Conservation (phyloP, 331 rosid genomes). For the Rhamnella rubrinervis region DNA sequence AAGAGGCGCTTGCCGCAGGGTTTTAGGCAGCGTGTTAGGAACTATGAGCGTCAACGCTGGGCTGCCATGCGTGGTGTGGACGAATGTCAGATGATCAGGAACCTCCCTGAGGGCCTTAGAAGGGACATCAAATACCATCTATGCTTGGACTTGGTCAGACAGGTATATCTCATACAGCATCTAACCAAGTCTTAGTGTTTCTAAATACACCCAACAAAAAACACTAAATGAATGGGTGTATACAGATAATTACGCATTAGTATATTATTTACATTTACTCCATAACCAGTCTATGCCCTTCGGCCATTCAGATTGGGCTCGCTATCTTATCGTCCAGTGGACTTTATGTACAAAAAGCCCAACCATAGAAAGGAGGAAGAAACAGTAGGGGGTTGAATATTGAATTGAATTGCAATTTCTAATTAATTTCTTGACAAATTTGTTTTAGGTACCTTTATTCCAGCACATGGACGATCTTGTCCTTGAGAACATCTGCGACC, state of each 20-base stretch:
- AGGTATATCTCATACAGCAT: conserved; percentile 32
- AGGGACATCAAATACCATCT: conserved; percentile 93
- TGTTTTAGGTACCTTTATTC: conserved; percentile 74
- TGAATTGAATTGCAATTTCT: neutral
- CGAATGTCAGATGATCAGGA: conserved; percentile 70
- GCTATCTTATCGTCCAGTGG: too few relatives aligned
- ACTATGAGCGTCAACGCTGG: conserved; percentile 91
- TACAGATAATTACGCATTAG: too few relatives aligned
- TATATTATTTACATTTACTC: too few relatives aligned
- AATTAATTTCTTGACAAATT: neutral
- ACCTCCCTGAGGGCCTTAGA: conserved; percentile 87
- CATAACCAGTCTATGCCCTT: too few relatives aligned
- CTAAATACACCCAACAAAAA: too few relatives aligned
- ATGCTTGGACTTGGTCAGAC: conserved; percentile 83
- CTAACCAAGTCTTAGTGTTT: too few relatives aligned
- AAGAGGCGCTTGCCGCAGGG: conserved; percentile 70
- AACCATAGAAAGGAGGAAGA: too few relatives aligned
- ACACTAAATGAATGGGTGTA: too few relatives aligned
- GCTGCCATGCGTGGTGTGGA: conserved; percentile 93
- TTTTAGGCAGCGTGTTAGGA: conserved; percentile 76
- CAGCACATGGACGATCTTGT: conserved; percentile 96
- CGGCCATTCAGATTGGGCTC: too few relatives aligned
- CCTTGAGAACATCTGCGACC: conserved; percentile 88
- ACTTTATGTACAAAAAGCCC: too few relatives aligned
- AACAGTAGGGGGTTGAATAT: neutral